These are phyloP conservation scores for Globisporangium radiosum DNA, from an alignment of 352 stramenopile species.

Conservation along the genomic window DNA sequence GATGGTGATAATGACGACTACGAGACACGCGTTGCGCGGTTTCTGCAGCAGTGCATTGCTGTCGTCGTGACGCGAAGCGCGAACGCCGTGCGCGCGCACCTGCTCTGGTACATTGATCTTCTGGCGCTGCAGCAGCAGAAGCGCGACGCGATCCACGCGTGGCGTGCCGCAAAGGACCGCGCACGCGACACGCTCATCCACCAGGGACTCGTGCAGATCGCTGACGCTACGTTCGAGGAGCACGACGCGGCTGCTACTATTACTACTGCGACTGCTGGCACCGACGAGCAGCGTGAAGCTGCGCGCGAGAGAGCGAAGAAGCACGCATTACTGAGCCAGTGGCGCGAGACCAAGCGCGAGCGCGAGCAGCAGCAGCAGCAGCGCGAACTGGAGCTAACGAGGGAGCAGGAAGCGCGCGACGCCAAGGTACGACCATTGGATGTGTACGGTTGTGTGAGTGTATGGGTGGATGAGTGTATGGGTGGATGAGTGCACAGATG, in stretches of 20 bases:
- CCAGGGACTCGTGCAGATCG: constrained; percentile 25
- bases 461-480: too few relatives aligned
- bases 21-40: constrained; percentile 22
- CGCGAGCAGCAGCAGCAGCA: constrained; percentile 28
- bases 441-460: too few relatives aligned
- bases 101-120: constrained; percentile 62
- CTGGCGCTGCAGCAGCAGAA: constrained; percentile 52
- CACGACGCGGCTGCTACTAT: neutral
- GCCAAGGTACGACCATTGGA: constrained; percentile 30
- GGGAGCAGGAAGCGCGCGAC: constrained; percentile 30
- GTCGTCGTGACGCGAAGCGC: constrained; percentile 46
- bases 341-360: constrained; percentile 41
- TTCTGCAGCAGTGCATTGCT: constrained; percentile 44
- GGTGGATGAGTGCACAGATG: too few relatives aligned
- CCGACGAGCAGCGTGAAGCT: constrained; percentile 16
- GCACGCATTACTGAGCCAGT: constrained; percentile 18
- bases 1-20: constrained; percentile 4
- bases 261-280: too few relatives aligned
- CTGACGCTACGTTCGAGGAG: neutral
- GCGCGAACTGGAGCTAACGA: constrained; percentile 21
- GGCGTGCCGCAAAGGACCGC: constrained; percentile 45
- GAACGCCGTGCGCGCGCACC: constrained; percentile 51
- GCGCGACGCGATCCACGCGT: constrained; percentile 45
- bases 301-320: neutral
- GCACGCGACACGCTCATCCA: constrained; percentile 35